Evolutionary conservation across 345 rosid species (phyloP).

Genomic region (Kernera saxatilis): DNA sequence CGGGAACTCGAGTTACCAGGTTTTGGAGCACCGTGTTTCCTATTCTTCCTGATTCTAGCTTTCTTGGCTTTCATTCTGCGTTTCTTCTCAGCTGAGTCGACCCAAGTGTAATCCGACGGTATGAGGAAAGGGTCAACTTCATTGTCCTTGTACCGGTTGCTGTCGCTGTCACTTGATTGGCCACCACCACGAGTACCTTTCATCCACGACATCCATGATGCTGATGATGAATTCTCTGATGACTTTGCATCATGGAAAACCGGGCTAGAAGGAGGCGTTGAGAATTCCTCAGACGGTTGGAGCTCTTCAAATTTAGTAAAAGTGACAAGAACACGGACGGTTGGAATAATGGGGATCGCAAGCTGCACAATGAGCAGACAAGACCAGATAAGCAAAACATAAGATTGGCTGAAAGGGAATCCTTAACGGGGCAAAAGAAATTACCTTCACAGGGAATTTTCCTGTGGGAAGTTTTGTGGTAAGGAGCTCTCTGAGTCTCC

Average conservation of each 20-base stretch:
- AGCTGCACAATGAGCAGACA: slow-evolving; percentile 42
- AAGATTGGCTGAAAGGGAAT: not conserved
- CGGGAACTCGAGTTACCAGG: slow-evolving; percentile 24
- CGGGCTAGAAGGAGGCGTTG: slow-evolving; percentile 82
- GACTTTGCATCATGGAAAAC: slow-evolving; percentile 80
- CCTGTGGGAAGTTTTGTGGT: slow-evolving; percentile 81
- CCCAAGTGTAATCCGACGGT: slow-evolving; percentile 78
- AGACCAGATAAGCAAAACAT: not conserved
- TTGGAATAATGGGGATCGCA: slow-evolving; percentile 90
- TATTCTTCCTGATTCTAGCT: slow-evolving; percentile 73
- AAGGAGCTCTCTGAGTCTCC: slow-evolving; percentile 91
- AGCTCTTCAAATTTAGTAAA: slow-evolving; percentile 92
- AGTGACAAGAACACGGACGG: slow-evolving; percentile 79
- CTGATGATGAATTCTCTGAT: slow-evolving; percentile 37
- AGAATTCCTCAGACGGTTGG: slow-evolving; percentile 65
- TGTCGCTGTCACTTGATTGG: slow-evolving; percentile 67
- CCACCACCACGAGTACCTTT: slow-evolving; percentile 62
- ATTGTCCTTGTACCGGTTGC: slow-evolving; percentile 64
- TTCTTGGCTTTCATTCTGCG: slow-evolving; percentile 84
- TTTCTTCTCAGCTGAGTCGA: slow-evolving; percentile 82
- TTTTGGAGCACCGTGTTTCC: slow-evolving; percentile 47
- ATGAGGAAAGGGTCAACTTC: slow-evolving; percentile 64
- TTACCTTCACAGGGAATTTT: slow-evolving; percentile 91
- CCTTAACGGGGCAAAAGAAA: not conserved
- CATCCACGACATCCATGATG: slow-evolving; percentile 96